Conservation (phyloP, 257 asterid genomes). For the Solanum habrochaites region DNA sequence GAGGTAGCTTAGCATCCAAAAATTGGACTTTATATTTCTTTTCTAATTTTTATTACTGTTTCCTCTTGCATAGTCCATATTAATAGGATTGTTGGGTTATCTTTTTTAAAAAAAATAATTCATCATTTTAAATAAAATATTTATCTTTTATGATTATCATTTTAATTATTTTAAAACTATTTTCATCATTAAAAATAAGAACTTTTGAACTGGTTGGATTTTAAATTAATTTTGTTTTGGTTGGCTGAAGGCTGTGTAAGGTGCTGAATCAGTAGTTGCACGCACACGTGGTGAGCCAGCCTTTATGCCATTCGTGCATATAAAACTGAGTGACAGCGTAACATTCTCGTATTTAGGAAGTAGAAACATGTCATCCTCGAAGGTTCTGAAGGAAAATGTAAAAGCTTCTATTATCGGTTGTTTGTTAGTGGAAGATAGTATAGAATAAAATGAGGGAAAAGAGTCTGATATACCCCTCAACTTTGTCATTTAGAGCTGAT, state of each 20-base stretch:
- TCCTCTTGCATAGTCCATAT: too few relatives aligned
- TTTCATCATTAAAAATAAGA: too few relatives aligned
- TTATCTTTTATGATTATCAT: too few relatives aligned
- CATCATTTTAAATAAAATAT: too few relatives aligned
- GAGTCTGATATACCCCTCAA: too few relatives aligned
- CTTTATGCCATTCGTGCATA: background rate
- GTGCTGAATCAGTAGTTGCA: background rate
- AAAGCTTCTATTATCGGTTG: background rate
- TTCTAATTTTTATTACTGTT: too few relatives aligned
- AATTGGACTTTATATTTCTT: too few relatives aligned
- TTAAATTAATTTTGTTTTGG: background rate
- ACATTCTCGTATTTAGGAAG: background rate
- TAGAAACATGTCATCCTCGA: background rate
- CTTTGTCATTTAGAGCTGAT: too few relatives aligned
- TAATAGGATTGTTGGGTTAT: background rate
- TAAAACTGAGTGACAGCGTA: background rate
- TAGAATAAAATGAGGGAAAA: too few relatives aligned
- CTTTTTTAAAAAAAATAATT: too few relatives aligned
- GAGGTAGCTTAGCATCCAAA: too few relatives aligned
- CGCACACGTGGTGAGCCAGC: background rate
- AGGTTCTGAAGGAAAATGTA: background rate
- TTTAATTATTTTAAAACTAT: too few relatives aligned
- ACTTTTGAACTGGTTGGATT: background rate
- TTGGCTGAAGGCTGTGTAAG: background rate
- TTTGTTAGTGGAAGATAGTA: background rate